These are phyloP conservation scores for Coemansia sp. DNA, from an alignment of 192 early-diverging fungal genomes.

Conservation along the genomic window DNA sequence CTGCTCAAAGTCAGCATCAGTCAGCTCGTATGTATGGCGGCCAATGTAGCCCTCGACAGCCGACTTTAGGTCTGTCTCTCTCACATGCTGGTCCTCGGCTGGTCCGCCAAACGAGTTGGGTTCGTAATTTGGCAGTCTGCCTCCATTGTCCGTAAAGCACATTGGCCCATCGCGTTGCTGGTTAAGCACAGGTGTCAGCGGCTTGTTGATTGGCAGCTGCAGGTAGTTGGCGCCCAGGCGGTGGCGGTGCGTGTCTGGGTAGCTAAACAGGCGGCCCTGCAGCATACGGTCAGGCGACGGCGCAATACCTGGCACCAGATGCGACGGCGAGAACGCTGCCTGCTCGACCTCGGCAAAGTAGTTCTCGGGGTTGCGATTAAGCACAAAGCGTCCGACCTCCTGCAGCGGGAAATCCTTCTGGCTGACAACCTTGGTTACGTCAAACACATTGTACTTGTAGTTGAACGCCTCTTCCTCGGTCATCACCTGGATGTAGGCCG, in stretches of 20 bases:
- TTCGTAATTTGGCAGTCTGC: conserved; percentile 61
- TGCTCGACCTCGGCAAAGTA: conserved; percentile 78
- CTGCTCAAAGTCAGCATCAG: conserved; percentile 65
- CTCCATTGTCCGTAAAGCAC: conserved; percentile 55
- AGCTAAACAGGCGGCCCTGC: conserved; percentile 72
- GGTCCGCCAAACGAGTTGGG: conserved; percentile 62
- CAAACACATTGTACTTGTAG: conserved; percentile 63
- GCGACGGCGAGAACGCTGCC: conserved; percentile 66
- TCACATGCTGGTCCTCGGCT: conserved; percentile 19
- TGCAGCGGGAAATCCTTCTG: conserved; percentile 64
- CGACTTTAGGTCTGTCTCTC: conserved; percentile 30
- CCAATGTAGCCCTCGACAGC: conserved; percentile 51
- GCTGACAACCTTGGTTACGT: conserved; percentile 65
- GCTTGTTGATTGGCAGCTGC: conserved; percentile 68
- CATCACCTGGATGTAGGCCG: conserved; percentile 63
- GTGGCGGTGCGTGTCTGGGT: conserved; percentile 69
- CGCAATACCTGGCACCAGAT: conserved; percentile 68
- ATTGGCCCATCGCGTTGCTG: conserved; percentile 69
- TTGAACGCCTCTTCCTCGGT: conserved; percentile 57
- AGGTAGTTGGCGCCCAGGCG: conserved; percentile 69
- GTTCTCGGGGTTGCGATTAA: conserved; percentile 71
- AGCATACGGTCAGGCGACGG: conserved; percentile 66
- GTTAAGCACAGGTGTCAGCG: conserved; percentile 53
- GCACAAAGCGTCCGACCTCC: conserved; percentile 65
- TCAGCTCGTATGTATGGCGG: conserved; percentile 51